These are phyloP conservation scores for Trichoderma harzianum DNA, from an alignment of 2,329 filamentous ascomycete species.

Conservation along the genomic window DNA sequence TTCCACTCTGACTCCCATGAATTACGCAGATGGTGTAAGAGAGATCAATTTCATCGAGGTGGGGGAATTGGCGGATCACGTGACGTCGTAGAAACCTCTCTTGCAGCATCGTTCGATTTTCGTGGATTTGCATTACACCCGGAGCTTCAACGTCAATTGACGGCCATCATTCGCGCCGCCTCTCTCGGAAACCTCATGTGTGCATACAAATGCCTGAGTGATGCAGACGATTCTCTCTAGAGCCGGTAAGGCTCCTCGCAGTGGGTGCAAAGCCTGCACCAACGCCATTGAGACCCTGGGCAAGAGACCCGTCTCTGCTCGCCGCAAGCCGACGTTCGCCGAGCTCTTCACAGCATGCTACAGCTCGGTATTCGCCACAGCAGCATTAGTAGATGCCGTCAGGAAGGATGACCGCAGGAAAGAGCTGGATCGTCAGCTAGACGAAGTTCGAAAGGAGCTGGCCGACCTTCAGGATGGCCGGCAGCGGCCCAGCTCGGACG, in stretches of 20 bases:
- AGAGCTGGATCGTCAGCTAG: conserved; percentile 60
- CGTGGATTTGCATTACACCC: not conserved
- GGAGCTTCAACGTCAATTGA: conserved; percentile 12
- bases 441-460: conserved; percentile 50
- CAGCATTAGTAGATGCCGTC: conserved; percentile 59
- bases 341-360: conserved; percentile 65
- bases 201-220: conserved; percentile 31
- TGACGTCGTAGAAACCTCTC: conserved; percentile 8
- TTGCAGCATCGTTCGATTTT: conserved; percentile 16
- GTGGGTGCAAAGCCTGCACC: conserved; percentile 61
- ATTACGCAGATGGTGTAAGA: not conserved
- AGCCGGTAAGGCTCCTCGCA: conserved; percentile 60
- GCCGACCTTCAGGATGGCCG: conserved; percentile 33
- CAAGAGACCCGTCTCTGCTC: conserved; percentile 49
- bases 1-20: not conserved
- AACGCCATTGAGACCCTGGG: conserved; percentile 46
- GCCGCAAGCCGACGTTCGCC: conserved; percentile 48
- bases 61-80: conserved; percentile 13
- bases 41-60: not conserved
- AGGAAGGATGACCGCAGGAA: conserved; percentile 55
- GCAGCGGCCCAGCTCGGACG: conserved; percentile 26
- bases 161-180: not conserved
- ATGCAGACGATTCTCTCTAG: conserved; percentile 71
- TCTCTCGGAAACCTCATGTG: not conserved
- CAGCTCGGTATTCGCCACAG: conserved; percentile 63